Evolutionary conservation across 2,329 filamentous ascomycete species (phyloP).

Genomic region (Alternaria hordeiaustralica): DNA sequence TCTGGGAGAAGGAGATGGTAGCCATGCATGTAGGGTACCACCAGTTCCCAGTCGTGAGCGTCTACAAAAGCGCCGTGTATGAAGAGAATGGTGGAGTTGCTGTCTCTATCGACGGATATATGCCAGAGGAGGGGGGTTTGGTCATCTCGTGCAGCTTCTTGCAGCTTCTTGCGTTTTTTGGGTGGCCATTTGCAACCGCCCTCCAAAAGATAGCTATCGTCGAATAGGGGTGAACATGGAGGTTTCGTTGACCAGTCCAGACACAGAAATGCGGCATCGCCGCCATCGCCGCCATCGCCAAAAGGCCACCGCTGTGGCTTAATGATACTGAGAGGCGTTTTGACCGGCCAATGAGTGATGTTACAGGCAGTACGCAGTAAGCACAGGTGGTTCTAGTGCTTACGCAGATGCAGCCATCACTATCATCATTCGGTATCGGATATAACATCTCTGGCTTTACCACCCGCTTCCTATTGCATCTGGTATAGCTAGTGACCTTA

Average conservation of each 20-base stretch:
- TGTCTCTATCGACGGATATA: neutral
- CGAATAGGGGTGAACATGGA: neutral
- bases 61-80: neutral
- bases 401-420: neutral
- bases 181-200: neutral
- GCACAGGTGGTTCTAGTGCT: neutral
- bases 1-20: neutral
- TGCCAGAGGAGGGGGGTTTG: neutral
- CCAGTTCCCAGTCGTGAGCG: neutral
- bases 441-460: neutral
- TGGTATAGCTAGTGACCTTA: neutral
- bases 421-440: neutral
- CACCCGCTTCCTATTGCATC: neutral
- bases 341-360: neutral
- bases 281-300: neutral
- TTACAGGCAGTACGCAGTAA: neutral
- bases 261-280: neutral
- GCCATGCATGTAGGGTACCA: accelerated
- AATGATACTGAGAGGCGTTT: neutral
- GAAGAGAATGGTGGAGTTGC: neutral
- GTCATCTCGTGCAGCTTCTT: neutral
- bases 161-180: neutral
- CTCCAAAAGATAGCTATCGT: neutral
- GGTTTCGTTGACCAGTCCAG: neutral
- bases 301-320: neutral